These are phyloP conservation scores for Pholiota molesta DNA, from an alignment of 768 basidiomycete species.

Conservation along the genomic window DNA sequence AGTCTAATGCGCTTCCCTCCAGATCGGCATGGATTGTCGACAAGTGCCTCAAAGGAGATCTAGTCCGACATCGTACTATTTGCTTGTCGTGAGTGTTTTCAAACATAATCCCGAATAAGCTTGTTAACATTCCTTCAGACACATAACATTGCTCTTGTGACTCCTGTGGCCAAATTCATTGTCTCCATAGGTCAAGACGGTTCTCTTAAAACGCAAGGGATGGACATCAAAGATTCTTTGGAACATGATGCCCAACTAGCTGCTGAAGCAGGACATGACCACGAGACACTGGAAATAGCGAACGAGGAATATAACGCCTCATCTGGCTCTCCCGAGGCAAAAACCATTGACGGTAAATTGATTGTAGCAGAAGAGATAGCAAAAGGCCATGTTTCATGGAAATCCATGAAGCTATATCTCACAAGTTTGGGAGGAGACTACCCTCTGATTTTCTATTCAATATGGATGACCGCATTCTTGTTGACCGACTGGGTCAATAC, in stretches of 20 bases:
- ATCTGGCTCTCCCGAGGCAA: conserved; percentile 15
- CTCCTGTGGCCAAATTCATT: conserved; percentile 53
- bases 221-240: neutral
- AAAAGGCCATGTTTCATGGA: conserved; percentile 29
- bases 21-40: conserved; percentile 81
- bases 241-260: conserved; percentile 9
- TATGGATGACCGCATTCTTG: conserved; percentile 28
- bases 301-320: conserved; percentile 25
- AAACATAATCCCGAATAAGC: neutral
- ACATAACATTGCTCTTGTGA: conserved; percentile 50
- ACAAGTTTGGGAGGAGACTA: conserved; percentile 37
- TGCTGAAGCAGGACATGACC: conserved; percentile 16
- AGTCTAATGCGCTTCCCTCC: conserved; percentile 22
- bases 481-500: conserved; percentile 29
- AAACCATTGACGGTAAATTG: conserved; percentile 51
- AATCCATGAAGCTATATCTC: conserved; percentile 38
- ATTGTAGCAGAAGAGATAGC: conserved; percentile 63
- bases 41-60: conserved; percentile 76
- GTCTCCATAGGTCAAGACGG: conserved; percentile 58
- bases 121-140: conserved; percentile 29
- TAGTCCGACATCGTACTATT: conserved; percentile 73
- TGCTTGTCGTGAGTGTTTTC: conserved; percentile 61
- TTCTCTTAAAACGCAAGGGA: conserved; percentile 47
- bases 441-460: conserved; percentile 35
- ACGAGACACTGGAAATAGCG: conserved; percentile 23